Percentiles rank a stretch among this genome's conserved stretches.
phyloP scores from a whole-genome alignment of 371 early-diverging fungal genomes.

The Hamiltosporidium magnivora region DNA sequence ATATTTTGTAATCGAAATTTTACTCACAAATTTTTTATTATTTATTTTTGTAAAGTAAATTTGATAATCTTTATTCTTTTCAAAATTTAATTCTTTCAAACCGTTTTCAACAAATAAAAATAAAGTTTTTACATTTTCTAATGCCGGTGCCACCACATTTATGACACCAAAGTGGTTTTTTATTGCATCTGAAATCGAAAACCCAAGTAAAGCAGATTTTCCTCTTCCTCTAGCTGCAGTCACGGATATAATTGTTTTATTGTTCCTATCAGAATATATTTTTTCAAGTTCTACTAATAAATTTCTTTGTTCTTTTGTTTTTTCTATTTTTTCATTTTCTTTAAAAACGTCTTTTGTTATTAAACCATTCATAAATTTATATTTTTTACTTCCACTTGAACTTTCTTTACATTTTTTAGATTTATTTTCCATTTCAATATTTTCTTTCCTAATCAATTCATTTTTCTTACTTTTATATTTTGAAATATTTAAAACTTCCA shows the following conservation, averaged over 20 bases:
- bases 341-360: conserved; percentile 68
- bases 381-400: neutral
- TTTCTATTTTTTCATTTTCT: conserved; percentile 59
- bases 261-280: conserved; percentile 52
- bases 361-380: conserved; percentile 59
- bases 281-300: conserved; percentile 16
- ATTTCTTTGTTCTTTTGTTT: conserved; percentile 65
- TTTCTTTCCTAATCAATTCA: neutral
- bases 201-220: conserved; percentile 90
- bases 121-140: conserved; percentile 87
- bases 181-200: conserved; percentile 82
- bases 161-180: conserved; percentile 81
- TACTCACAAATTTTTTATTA: conserved; percentile 7
- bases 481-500: neutral
- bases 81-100: conserved; percentile 82
- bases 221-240: conserved; percentile 96
- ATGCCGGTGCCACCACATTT: conserved; percentile 86
- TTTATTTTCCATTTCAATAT: neutral
- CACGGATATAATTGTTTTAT: conserved; percentile 73
- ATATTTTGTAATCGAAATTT: neutral
- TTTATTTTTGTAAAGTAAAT: conserved; percentile 44
- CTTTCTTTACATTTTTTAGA: neutral
- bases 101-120: conserved; percentile 89
- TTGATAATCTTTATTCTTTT: conserved; percentile 89
- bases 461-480: neutral